Evolutionary conservation across 2,329 filamentous ascomycete species (phyloP).

Genomic region (Xylaria sp.): DNA sequence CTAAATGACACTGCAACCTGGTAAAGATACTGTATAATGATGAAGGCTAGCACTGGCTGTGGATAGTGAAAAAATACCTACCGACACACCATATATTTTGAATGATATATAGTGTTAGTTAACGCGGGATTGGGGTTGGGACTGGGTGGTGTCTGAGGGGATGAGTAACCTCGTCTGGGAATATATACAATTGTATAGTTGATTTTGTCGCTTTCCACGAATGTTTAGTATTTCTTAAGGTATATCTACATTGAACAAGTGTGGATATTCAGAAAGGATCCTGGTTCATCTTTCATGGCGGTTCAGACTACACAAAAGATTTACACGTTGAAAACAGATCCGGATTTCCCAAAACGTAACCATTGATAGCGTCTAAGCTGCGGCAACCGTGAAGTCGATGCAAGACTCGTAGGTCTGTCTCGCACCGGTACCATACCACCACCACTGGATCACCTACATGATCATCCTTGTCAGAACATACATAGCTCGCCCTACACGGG

Average conservation of each 20-base stretch:
- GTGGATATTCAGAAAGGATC: conserved; percentile 19
- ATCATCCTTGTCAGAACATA: conserved; percentile 12
- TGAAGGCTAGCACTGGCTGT: conserved; percentile 27
- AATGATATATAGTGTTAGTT: conserved; percentile 42
- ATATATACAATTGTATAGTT: conserved; percentile 48
- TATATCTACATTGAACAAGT: conserved; percentile 28
- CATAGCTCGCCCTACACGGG: not conserved
- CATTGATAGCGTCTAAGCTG: conserved; percentile 21
- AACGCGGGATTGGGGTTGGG: conserved; percentile 41
- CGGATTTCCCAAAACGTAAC: not conserved
- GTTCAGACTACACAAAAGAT: conserved; percentile 18
- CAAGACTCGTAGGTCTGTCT: conserved; percentile 49
- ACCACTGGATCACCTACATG: conserved; percentile 48
- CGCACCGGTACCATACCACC: conserved; percentile 49
- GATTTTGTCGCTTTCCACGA: conserved; percentile 42
- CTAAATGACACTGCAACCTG: conserved; percentile 40
- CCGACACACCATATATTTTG: conserved; percentile 35
- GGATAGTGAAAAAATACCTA: conserved; percentile 30
- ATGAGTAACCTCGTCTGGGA: conserved; percentile 47
- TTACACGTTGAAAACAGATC: conserved; percentile 13
- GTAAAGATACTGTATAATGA: conserved; percentile 43
- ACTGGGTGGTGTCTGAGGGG: conserved; percentile 43
- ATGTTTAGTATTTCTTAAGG: conserved; percentile 44
- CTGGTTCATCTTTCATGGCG: conserved; percentile 24
- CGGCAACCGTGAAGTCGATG: conserved; percentile 46